phyloP scores from a whole-genome alignment of 768 basidiomycete species.

The Boletus barrowsii region DNA sequence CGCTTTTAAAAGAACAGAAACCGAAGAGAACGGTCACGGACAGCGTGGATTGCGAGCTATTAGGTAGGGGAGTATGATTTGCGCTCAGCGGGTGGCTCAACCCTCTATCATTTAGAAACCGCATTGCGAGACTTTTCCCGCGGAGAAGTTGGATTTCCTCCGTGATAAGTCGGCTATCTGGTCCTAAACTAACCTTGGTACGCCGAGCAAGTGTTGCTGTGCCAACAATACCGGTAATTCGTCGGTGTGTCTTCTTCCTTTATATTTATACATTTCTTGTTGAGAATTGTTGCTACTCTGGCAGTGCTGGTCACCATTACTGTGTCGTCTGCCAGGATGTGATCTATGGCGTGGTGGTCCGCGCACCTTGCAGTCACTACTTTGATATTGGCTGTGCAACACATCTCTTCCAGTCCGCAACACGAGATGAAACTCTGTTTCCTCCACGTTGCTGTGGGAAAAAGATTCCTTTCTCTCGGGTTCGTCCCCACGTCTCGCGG shows the following conservation, averaged over 20 bases:
- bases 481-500: slow-evolving; percentile 24
- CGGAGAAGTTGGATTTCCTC: slow-evolving; percentile 21
- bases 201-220: neutral
- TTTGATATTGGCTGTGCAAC: slow-evolving; percentile 35
- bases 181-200: neutral
- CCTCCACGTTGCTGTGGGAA: slow-evolving; percentile 40
- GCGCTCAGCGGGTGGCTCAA: neutral
- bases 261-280: neutral
- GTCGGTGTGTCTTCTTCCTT: slow-evolving; percentile 11
- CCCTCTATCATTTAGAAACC: neutral
- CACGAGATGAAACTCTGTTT: slow-evolving; percentile 38
- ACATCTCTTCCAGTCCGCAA: slow-evolving; percentile 34
- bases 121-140: neutral
- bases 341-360: slow-evolving; percentile 26
- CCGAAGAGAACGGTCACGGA: neutral
- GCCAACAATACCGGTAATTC: neutral
- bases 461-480: slow-evolving; percentile 26
- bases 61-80: neutral
- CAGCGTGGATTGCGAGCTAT: neutral
- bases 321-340: slow-evolving; percentile 37
- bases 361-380: slow-evolving; percentile 34
- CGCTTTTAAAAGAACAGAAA: neutral
- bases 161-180: slow-evolving; percentile 1
- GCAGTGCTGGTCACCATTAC: slow-evolving; percentile 23
- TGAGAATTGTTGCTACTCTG: neutral